Evolutionary conservation across 768 basidiomycete genomes (phyloP).

Genomic region (Pleurotus ostreatus): DNA sequence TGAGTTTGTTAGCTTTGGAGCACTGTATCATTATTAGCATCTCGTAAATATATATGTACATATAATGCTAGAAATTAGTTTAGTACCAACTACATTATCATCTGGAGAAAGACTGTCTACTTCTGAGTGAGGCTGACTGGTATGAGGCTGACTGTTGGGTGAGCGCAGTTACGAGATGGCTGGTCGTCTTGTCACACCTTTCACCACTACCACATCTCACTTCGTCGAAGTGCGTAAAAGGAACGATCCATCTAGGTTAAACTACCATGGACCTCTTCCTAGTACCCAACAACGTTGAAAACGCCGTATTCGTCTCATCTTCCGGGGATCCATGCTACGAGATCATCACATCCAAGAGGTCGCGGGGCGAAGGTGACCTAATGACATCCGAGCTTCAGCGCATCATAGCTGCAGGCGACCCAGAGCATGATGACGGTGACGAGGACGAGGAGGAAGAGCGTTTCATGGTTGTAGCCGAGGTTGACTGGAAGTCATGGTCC

Average conservation of each 20-base stretch:
- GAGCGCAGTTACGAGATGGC: too few relatives aligned
- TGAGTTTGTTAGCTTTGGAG: constrained; percentile 6
- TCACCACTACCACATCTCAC: too few relatives aligned
- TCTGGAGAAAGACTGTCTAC: too few relatives aligned
- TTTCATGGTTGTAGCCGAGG: constrained; percentile 37
- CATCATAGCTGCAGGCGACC: not conserved
- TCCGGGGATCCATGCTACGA: constrained; percentile 49
- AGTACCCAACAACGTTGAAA: constrained; percentile 45
- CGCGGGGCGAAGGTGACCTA: constrained; percentile 24
- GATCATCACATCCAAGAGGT: constrained; percentile 34
- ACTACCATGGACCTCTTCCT: constrained; percentile 48
- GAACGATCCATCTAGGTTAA: not conserved
- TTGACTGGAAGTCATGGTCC: constrained; percentile 41
- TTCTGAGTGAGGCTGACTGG: too few relatives aligned
- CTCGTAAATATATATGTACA: not conserved
- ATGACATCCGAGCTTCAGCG: constrained; percentile 33
- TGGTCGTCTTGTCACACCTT: too few relatives aligned
- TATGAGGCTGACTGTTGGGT: not conserved
- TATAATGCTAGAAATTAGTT: not conserved
- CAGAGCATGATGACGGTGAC: constrained; percentile 26
- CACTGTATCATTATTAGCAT: constrained; percentile 8
- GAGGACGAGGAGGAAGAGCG: not conserved
- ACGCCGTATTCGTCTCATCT: constrained; percentile 44
- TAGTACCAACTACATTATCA: not conserved
- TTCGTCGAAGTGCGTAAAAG: too few relatives aligned